A percentile compares a stretch with the other conserved stretches of the same genome.
These are phyloP conservation scores for Rhizophora mangle DNA, from an alignment of 345 rosid species.

Conservation along the genomic window DNA sequence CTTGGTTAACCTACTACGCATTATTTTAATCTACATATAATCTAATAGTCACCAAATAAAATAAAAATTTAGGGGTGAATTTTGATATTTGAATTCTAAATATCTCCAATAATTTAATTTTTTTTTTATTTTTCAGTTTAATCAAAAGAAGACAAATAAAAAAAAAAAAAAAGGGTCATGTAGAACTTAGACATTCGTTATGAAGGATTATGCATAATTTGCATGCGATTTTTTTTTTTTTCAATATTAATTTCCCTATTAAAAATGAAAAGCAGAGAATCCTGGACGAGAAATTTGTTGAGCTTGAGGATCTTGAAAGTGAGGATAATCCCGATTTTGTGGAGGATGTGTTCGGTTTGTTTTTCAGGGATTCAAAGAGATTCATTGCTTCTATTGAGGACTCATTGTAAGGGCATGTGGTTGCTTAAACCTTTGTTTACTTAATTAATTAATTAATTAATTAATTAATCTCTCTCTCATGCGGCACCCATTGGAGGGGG, in stretches of 20 bases:
- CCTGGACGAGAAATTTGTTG: neutral
- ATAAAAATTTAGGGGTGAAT: too few species aligned
- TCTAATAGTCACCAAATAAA: too few species aligned
- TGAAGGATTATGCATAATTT: too few species aligned
- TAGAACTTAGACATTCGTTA: neutral
- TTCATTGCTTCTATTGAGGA: neutral
- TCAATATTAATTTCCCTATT: neutral
- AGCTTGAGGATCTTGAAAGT: neutral
- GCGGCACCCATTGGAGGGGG: neutral
- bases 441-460: neutral
- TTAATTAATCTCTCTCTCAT: neutral
- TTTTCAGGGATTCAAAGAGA: conserved; percentile 1
- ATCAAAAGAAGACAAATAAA: too few species aligned
- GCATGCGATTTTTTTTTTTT: neutral
- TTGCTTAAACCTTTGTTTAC: neutral
- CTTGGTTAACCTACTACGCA: too few species aligned
- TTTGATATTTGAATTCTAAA: too few species aligned
- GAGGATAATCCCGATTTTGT: conserved; percentile 8
- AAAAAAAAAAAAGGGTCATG: too few species aligned
- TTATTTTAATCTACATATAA: too few species aligned
- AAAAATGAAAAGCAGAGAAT: neutral
- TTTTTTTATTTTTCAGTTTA: too few species aligned
- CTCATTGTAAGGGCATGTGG: neutral
- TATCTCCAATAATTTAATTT: too few species aligned
- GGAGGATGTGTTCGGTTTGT: neutral